A percentile compares a stretch with the other conserved stretches of the same genome.
Conservation (phyloP, 441 rosid genomes). For the Manihot esculenta region DNA sequence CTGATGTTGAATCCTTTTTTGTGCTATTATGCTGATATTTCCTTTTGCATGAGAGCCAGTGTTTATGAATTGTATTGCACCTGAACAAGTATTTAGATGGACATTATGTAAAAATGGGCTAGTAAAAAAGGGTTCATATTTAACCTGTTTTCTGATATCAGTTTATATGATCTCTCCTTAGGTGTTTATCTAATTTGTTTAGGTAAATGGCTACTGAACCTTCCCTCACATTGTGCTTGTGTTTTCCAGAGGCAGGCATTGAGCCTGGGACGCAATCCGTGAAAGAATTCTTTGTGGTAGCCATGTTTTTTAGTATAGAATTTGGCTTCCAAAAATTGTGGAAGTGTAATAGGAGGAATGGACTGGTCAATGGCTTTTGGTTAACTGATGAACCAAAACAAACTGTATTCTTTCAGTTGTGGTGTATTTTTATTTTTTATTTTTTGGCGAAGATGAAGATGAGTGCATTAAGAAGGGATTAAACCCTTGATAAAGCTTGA, state of each 20-base stretch:
- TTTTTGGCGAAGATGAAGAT: too few species aligned
- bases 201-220: neutral
- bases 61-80: conserved; percentile 18
- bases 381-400: too few species aligned
- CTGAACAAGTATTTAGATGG: conserved; percentile 10
- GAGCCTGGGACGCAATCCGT: too few species aligned
- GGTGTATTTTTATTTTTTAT: too few species aligned
- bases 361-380: too few species aligned
- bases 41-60: conserved; percentile 11
- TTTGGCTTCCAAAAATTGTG: too few species aligned
- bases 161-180: neutral
- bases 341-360: too few species aligned
- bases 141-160: neutral
- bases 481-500: too few species aligned
- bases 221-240: neutral
- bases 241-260: neutral
- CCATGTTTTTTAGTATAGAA: too few species aligned
- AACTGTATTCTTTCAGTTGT: too few species aligned
- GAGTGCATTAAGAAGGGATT: too few species aligned
- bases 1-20: neutral
- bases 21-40: conserved; percentile 13
- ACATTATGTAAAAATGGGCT: conserved; percentile 28
- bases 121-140: conserved; percentile 8
- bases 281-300: too few species aligned
- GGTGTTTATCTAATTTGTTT: neutral